Evolutionary conservation across 495 filamentous ascomycete species (phyloP).

Genomic region (Tuber umbilicatum): DNA sequence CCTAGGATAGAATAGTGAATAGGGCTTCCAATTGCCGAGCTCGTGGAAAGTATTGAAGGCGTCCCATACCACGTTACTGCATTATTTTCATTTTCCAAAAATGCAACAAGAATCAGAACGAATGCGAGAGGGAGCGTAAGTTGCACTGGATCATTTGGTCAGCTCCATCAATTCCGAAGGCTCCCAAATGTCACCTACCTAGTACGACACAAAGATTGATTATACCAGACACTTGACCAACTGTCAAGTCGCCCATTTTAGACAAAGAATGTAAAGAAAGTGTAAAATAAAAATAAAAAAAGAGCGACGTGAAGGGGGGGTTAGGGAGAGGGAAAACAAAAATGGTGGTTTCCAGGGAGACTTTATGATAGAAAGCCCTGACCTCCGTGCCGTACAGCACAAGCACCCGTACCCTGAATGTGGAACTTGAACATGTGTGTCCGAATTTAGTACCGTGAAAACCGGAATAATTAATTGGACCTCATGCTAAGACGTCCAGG

Average conservation of each 20-base stretch:
- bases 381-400: no score
- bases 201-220: not conserved
- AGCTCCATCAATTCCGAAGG: not conserved
- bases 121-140: not conserved
- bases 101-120: not conserved
- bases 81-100: not conserved
- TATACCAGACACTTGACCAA: not conserved
- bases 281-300: not conserved
- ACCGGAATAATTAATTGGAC: no score
- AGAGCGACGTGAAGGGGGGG: not conserved
- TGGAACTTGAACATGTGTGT: no score
- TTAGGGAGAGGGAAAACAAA: not conserved
- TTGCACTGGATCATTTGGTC: not conserved
- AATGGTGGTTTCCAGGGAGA: no score
- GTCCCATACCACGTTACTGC: slow-evolving; percentile 2
- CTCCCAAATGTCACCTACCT: not conserved
- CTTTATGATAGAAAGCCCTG: no score
- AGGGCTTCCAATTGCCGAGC: not conserved
- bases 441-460: no score
- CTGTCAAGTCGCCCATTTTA: not conserved
- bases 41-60: not conserved
- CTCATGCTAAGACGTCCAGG: no score
- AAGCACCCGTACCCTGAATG: no score
- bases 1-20: not conserved
- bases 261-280: not conserved